These are phyloP conservation scores for Rhizopogon vulgaris DNA, from an alignment of 768 basidiomycete species.

Conservation along the genomic window DNA sequence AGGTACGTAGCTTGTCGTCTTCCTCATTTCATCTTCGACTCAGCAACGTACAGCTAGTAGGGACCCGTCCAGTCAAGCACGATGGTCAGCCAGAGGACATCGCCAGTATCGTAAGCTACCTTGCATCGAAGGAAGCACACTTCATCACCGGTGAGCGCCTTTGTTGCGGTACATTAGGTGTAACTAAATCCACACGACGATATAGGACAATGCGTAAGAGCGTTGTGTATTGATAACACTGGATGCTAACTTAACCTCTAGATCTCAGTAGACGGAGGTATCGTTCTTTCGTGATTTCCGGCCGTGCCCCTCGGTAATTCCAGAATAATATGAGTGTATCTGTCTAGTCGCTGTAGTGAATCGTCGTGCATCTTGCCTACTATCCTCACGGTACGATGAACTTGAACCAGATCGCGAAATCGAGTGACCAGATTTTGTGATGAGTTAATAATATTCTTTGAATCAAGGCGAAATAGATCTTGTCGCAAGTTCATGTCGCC, in stretches of 20 bases:
- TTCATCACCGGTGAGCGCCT: conserved; percentile 20
- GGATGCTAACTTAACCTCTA: neutral
- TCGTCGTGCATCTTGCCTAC: too few species aligned
- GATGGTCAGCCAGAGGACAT: conserved; percentile 14
- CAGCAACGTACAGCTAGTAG: neutral
- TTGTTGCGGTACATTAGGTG: neutral
- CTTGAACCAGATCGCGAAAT: too few species aligned
- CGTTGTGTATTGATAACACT: neutral
- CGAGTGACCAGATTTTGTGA: too few species aligned
- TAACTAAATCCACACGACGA: neutral
- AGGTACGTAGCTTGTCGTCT: neutral
- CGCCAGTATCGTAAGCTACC: conserved; percentile 18
- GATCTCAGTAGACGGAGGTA: conserved; percentile 3
- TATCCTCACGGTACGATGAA: too few species aligned
- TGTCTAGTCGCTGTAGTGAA: neutral
- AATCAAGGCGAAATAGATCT: too few species aligned
- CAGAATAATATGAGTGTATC: neutral
- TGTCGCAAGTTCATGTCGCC: too few species aligned
- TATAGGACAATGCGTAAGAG: neutral
- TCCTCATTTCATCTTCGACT: neutral
- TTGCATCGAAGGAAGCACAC: conserved; percentile 19
- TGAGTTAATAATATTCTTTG: too few species aligned
- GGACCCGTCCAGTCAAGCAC: neutral
- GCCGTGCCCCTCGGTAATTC: neutral
- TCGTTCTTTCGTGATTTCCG: neutral